Percentiles rank a stretch among this genome's conserved stretches.
phyloP scores from a whole-genome alignment of 2,329 filamentous ascomycete species.

The Ceratocystis diversiconidia region DNA sequence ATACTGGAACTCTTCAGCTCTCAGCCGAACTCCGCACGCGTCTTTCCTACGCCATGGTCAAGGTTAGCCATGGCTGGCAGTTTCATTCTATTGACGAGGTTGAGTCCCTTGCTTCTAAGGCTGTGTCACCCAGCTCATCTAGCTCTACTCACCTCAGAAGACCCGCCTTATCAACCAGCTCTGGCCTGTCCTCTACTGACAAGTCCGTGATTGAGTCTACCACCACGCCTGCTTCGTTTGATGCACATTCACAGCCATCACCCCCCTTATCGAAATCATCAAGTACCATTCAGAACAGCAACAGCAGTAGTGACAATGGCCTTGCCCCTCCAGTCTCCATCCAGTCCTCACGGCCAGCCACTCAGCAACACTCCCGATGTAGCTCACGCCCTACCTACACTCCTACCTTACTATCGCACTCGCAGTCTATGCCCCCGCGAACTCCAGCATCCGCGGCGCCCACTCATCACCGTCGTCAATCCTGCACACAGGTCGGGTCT shows the following conservation, averaged over 20 bases:
- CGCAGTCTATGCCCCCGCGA: constrained; percentile 31
- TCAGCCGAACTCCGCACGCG: constrained; percentile 69
- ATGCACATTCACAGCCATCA: constrained; percentile 14
- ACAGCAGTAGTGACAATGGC: constrained; percentile 12
- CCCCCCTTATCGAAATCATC: not conserved
- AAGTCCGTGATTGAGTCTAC: constrained; percentile 10
- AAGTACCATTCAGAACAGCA: not conserved
- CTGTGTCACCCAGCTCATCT: constrained; percentile 47
- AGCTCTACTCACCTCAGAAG: constrained; percentile 40
- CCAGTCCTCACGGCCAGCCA: constrained; percentile 32
- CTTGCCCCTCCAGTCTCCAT: constrained; percentile 43
- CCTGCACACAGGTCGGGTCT: constrained; percentile 26
- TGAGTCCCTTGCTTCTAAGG: constrained; percentile 57
- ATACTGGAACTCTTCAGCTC: constrained; percentile 35
- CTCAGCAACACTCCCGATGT: constrained; percentile 29
- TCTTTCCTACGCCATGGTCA: constrained; percentile 85
- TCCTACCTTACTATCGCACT: constrained; percentile 36
- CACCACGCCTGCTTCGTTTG: constrained; percentile 8
- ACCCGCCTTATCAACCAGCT: constrained; percentile 40
- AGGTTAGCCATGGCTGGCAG: constrained; percentile 83
- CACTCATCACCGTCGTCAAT: constrained; percentile 22
- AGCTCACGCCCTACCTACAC: constrained; percentile 37
- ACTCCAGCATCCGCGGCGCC: constrained; percentile 20
- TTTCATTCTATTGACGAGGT: constrained; percentile 63
- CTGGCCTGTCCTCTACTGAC: constrained; percentile 22